Percentiles rank a stretch among this genome's conserved stretches.
These are phyloP conservation scores for Heterobasidion annosum DNA, from an alignment of 1,284 basidiomycete species.

Conservation along the genomic window DNA sequence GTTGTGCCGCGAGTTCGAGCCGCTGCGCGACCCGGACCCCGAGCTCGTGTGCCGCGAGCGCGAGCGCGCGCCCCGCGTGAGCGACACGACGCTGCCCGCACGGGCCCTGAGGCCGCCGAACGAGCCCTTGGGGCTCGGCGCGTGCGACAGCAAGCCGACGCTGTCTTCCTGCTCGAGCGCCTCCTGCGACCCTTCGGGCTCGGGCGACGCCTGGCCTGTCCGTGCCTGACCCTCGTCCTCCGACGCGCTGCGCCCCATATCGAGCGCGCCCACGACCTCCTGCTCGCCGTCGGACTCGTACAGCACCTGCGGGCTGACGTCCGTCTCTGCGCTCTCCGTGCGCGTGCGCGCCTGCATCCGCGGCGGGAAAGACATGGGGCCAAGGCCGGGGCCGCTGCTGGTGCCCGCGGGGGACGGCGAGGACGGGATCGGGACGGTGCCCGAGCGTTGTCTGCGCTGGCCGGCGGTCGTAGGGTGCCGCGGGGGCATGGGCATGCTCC, in stretches of 20 bases:
- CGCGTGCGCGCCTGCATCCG: conserved; percentile 27
- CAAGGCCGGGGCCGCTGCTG: conserved; percentile 25
- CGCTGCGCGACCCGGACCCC: conserved; percentile 16
- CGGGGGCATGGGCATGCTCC: conserved; percentile 63
- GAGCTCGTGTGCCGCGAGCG: conserved; percentile 16
- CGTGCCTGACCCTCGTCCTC: conserved; percentile 12
- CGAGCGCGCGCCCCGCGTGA: conserved; percentile 10
- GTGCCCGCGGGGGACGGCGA: conserved; percentile 31
- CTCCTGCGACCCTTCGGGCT: conserved; percentile 44
- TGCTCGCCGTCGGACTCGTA: conserved; percentile 31
- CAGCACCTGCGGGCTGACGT: conserved; percentile 21
- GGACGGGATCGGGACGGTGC: conserved; percentile 40
- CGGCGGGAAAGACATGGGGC: conserved; percentile 38
- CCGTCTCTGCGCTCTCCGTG: conserved; percentile 33
- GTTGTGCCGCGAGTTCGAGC: background rate
- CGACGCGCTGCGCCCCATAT: background rate
- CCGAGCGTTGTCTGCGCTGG: conserved; percentile 32
- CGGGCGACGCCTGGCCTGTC: conserved; percentile 22
- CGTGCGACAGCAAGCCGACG: conserved; percentile 49
- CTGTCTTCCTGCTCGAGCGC: conserved; percentile 62
- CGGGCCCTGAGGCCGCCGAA: conserved; percentile 36
- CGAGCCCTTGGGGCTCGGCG: conserved; percentile 49
- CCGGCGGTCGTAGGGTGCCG: conserved; percentile 38
- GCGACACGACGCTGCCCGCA: conserved; percentile 23
- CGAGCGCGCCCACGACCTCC: conserved; percentile 12